Conservation (phyloP, 1,139 yeast species). For the Yamadazyma mexicana region DNA sequence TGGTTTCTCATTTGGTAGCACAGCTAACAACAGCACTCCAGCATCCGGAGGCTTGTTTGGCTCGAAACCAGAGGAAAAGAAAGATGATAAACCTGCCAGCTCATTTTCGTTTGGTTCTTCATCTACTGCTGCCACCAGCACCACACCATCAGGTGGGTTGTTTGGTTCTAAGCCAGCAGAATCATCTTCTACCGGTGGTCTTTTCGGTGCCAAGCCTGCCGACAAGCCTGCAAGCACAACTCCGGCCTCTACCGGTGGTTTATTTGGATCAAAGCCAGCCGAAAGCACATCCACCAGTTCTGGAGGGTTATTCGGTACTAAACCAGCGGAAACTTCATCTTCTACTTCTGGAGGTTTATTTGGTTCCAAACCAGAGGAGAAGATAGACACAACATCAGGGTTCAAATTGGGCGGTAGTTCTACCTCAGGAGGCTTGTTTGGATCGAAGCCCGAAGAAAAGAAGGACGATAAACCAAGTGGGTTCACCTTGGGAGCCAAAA, state of each 20-base stretch:
- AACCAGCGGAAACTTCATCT: conserved; percentile 14
- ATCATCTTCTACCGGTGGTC: conserved; percentile 11
- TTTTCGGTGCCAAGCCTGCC: conserved; percentile 23
- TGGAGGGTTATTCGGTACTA: conserved; percentile 19
- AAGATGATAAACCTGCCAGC: conserved; percentile 21
- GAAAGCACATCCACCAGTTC: conserved; percentile 3
- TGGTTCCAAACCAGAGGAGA: conserved; percentile 26
- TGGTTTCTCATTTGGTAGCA: conserved; percentile 19
- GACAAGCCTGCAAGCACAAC: conserved; percentile 18
- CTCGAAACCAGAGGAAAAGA: conserved; percentile 22
- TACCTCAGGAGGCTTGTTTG: conserved; percentile 24
- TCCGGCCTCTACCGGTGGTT: conserved; percentile 16
- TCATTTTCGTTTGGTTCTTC: conserved; percentile 19
- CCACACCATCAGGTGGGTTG: conserved; percentile 11
- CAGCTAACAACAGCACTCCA: conserved; percentile 6
- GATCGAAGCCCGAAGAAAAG: conserved; percentile 24
- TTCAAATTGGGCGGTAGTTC: conserved; percentile 3
- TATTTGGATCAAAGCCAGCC: conserved; percentile 18
- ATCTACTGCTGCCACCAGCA: background rate
- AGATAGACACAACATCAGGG: conserved; percentile 13
- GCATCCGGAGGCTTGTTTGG: conserved; percentile 16
- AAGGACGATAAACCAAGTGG: conserved; percentile 16
- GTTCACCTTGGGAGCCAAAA: conserved; percentile 23
- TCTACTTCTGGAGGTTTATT: conserved; percentile 15
- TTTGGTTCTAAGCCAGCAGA: conserved; percentile 19